A percentile compares a stretch with the other conserved stretches of the same genome.
These are phyloP conservation scores for Agaricus subrufescens DNA, from an alignment of 768 basidiomycete species.

Conservation along the genomic window DNA sequence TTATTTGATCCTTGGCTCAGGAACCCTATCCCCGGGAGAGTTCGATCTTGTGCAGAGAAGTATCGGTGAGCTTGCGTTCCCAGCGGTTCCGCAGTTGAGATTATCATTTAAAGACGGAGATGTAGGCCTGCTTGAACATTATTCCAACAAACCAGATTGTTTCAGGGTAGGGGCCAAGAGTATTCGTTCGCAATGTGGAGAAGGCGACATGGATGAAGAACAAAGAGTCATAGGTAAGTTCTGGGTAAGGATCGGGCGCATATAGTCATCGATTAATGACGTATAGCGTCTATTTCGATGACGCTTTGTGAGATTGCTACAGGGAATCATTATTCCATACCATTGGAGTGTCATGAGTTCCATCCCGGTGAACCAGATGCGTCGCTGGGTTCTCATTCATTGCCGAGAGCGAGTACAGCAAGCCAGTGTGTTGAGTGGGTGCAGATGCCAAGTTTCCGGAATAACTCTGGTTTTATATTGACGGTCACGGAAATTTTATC, in stretches of 20 bases:
- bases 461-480: not conserved
- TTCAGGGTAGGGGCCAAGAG: constrained; percentile 45
- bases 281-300: constrained; percentile 66
- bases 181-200: constrained; percentile 48
- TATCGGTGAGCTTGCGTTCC: not conserved
- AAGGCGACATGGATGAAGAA: constrained; percentile 51
- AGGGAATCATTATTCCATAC: constrained; percentile 60
- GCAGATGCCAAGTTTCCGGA: not conserved
- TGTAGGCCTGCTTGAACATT: constrained; percentile 32
- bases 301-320: constrained; percentile 79
- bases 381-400: constrained; percentile 14
- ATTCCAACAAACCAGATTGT: constrained; percentile 50
- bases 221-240: constrained; percentile 54
- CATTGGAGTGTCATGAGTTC: constrained; percentile 57
- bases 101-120: not conserved
- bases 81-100: not conserved
- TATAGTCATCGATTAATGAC: constrained; percentile 1
- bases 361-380: constrained; percentile 11
- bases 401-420: constrained; percentile 36
- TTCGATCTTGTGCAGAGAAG: constrained; percentile 1
- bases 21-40: not conserved
- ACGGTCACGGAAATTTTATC: not conserved
- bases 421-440: constrained; percentile 29
- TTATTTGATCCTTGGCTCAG: not conserved
- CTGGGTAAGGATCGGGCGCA: not conserved